These are phyloP conservation scores for Corniculantispora saksenae DNA, from an alignment of 2,329 filamentous ascomycete species.

Conservation along the genomic window DNA sequence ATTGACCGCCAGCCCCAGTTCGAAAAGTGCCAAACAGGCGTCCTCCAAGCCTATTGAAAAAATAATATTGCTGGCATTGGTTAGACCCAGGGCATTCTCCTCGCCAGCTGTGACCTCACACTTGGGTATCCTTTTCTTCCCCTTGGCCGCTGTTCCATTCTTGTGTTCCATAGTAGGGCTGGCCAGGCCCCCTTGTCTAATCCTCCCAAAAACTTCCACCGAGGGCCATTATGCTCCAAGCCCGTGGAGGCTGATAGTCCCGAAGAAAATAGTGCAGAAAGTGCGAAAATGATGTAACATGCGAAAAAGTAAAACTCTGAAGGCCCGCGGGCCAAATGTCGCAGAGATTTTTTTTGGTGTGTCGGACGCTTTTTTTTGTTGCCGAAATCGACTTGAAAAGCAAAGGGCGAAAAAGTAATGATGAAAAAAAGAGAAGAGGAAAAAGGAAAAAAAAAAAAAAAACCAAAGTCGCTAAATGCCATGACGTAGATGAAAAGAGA, in stretches of 20 bases:
- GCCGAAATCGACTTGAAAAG: conserved; percentile 26
- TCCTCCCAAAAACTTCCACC: conserved; percentile 22
- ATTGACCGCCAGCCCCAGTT: conserved; percentile 9
- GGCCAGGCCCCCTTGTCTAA: conserved; percentile 31
- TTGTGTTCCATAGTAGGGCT: conserved; percentile 33
- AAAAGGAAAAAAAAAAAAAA: conserved; percentile 34
- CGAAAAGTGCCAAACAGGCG: conserved; percentile 1
- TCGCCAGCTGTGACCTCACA: conserved; percentile 9
- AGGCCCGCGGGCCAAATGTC: conserved; percentile 35
- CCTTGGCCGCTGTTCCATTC: conserved; percentile 34
- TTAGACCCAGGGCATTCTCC: conserved; percentile 1
- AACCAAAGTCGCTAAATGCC: conserved; percentile 49
- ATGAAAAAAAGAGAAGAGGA: conserved; percentile 33
- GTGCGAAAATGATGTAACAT: conserved; percentile 28
- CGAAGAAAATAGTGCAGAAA: conserved; percentile 22
- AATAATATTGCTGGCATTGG: conserved; percentile 10
- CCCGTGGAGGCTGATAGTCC: conserved; percentile 16
- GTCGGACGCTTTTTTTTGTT: conserved; percentile 37
- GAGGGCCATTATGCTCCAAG: conserved; percentile 23
- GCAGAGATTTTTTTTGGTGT: conserved; percentile 38
- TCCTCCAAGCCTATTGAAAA: conserved; percentile 10
- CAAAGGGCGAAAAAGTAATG: conserved; percentile 27
- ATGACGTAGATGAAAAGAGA: conserved; percentile 40
- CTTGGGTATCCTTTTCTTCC: conserved; percentile 23
- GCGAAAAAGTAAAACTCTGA: conserved; percentile 31